Conservation (phyloP, 2,329 filamentous ascomycete species). For the Macrophomina phaseolina region DNA sequence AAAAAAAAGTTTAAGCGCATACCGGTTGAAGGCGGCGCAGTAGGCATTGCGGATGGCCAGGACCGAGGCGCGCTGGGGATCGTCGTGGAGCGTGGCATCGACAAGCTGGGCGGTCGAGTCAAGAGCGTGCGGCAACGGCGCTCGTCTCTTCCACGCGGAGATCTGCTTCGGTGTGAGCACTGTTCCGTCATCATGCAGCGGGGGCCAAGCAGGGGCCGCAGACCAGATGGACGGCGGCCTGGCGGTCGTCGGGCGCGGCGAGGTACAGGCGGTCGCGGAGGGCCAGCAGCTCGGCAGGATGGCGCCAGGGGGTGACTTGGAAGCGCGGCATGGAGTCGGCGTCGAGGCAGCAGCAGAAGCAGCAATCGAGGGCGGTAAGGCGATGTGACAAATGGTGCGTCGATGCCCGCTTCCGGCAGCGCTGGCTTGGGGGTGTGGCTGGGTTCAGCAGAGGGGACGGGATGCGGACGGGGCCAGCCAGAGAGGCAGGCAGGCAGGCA, state of each 20-base stretch:
- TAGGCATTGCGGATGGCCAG: slow-evolving; percentile 73
- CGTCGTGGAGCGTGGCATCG: slow-evolving; percentile 71
- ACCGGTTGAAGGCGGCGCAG: slow-evolving; percentile 76
- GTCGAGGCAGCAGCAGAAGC: not conserved
- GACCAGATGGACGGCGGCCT: slow-evolving; percentile 48
- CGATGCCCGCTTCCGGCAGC: slow-evolving; percentile 4
- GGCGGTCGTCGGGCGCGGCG: slow-evolving; percentile 33
- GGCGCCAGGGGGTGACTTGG: slow-evolving; percentile 75
- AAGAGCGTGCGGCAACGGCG: slow-evolving; percentile 72
- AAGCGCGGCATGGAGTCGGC: slow-evolving; percentile 60
- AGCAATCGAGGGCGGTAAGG: slow-evolving; percentile 10
- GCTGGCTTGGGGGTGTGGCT: not conserved
- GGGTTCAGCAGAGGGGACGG: not conserved
- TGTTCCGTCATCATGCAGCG: slow-evolving; percentile 23
- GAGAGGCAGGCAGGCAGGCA: not conserved
- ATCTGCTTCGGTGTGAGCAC: slow-evolving; percentile 23
- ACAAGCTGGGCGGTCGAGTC: slow-evolving; percentile 78
- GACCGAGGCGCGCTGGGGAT: slow-evolving; percentile 50
- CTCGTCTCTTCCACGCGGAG: slow-evolving; percentile 27
- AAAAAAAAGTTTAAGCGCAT: slow-evolving; percentile 41
- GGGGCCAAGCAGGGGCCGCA: slow-evolving; percentile 29
- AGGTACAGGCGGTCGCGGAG: slow-evolving; percentile 70
- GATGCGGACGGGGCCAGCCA: not conserved
- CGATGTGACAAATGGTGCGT: slow-evolving; percentile 15
- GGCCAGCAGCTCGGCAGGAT: slow-evolving; percentile 67